Base-by-base conservation (phyloP, 2,329 filamentous ascomycete genomes). In the Epichloe brachyelytri region DNA sequence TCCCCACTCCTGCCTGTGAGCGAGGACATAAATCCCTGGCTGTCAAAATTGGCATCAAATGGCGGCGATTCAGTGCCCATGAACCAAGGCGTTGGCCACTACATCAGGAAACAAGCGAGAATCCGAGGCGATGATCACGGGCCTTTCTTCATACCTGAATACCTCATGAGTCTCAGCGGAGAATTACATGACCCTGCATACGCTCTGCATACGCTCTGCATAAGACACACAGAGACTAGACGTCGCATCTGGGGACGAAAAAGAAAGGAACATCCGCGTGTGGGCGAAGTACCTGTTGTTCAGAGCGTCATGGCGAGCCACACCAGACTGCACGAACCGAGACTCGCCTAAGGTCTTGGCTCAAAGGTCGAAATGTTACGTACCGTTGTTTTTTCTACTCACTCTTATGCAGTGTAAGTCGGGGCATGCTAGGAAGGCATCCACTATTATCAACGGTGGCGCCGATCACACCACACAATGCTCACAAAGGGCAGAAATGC, bases 231-330 rank as follows among this genome's bases (percentile, higher is more conserved):
- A 53, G 46, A 53, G 44, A 54, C 52, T 50, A 55, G 52, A 47
- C 45, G 49, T 51, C 53, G 53, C 51, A 53, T 48, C 39, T 56
- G 58, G 33, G 53, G 14, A 50, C 55, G 51, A 58, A 58, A 44
- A 53, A 58, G 46, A 55, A 54, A 51, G 22, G 57, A 4, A 30
- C 3, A 20, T n/a, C 11, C 41, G 19, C 19, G 14, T 38, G 3
- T 51, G 49, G 44, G 43, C 30, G 39, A 43, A 51, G 43, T n/a
- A 36, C 38, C 43, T 33, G 41, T 26, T 44, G 36, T 48, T 36
- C 46, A 40, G 22, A 46, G 44, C 48, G 38, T 37, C 45, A 49
- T 54, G 44, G 45, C 47, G 55, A 56, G 39, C 40, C 48, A 49
- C 40, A 37, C 40, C 33, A 44, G 30, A 30, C 30, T 30, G 30